A percentile compares a stretch with the other conserved stretches of the same genome.
phyloP scores from a whole-genome alignment of 2,329 filamentous ascomycete genomes.

The Aspergillus niger region DNA sequence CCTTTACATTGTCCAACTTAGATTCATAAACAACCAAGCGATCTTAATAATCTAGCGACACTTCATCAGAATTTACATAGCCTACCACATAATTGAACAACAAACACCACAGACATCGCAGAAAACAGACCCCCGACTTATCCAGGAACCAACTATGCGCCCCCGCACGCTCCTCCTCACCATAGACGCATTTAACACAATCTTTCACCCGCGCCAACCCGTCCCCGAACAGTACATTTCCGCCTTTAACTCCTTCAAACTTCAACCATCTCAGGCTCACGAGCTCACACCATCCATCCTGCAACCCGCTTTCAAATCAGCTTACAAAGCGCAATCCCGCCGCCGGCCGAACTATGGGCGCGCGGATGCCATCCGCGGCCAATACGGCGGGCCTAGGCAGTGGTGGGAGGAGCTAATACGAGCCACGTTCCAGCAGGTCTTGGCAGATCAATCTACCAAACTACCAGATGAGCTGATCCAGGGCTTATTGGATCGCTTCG shows the following conservation, averaged over 20 bases:
- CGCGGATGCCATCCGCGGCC: constrained; percentile 35
- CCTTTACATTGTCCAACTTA: no score
- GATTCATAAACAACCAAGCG: no score
- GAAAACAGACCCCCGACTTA: background rate
- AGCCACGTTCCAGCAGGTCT: constrained; percentile 35
- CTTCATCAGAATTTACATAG: no score
- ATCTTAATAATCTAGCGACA: no score
- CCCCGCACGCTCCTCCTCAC: constrained; percentile 43
- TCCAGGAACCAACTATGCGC: background rate
- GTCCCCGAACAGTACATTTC: constrained; percentile 45
- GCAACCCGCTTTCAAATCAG: constrained; percentile 40
- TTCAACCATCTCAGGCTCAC: constrained; percentile 22
- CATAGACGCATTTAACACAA: constrained; percentile 49
- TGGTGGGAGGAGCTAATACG: constrained; percentile 50
- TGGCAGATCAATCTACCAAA: constrained; percentile 10
- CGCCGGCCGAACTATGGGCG: constrained; percentile 49
- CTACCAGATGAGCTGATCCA: constrained; percentile 40
- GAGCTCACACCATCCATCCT: constrained; percentile 32
- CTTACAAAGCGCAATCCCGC: constrained; percentile 34
- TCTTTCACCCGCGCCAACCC: constrained; percentile 45
- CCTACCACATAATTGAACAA: background rate
- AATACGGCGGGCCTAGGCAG: constrained; percentile 41
- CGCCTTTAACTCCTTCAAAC: constrained; percentile 39
- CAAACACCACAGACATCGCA: background rate
- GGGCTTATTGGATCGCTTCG: constrained; percentile 42